phyloP scores from a whole-genome alignment of 805 yeast genomes.

The Pichia membranifaciens region DNA sequence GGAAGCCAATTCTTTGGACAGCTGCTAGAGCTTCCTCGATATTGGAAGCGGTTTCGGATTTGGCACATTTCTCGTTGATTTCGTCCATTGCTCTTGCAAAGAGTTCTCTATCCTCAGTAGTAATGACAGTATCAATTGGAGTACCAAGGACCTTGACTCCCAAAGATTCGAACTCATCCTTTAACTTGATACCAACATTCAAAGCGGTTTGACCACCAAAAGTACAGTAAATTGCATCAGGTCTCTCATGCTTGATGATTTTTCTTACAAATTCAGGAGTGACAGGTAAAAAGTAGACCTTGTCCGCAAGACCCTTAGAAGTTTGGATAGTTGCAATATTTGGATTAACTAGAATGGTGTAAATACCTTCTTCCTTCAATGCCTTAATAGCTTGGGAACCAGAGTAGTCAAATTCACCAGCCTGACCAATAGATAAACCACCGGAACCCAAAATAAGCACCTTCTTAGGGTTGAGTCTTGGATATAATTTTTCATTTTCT shows the following conservation, averaged over 20 bases:
- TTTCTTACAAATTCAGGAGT: conserved; percentile 94
- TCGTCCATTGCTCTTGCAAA: conserved; percentile 93
- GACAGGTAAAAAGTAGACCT: conserved; percentile 97
- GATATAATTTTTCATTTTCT: conserved; percentile 71
- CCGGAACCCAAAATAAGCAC: conserved; percentile 95
- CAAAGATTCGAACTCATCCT: conserved; percentile 85
- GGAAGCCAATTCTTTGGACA: conserved; percentile 83
- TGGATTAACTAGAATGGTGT: conserved; percentile 93
- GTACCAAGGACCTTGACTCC: conserved; percentile 97
- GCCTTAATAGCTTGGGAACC: conserved; percentile 99
- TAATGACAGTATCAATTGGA: conserved; percentile 89
- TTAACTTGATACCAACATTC: conserved; percentile 89
- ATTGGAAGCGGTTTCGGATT: conserved; percentile 76
- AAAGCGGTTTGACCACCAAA: conserved; percentile 99
- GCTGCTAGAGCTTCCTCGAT: conserved; percentile 81
- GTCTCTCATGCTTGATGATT: conserved; percentile 90
- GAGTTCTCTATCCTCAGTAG: conserved; percentile 96
- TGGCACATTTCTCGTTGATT: conserved; percentile 92
- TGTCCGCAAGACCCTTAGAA: conserved; percentile 95
- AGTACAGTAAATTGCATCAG: conserved; percentile 94
- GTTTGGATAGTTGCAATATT: conserved; percentile 98
- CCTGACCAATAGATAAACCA: conserved; percentile 97
- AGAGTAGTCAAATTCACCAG: conserved; percentile 98
- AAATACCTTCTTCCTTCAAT: conserved; percentile 93
- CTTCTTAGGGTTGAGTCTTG: conserved; percentile 80